Percentiles rank a stretch among this genome's conserved stretches.
phyloP scores from a whole-genome alignment of 2,329 filamentous ascomycete genomes.

The Ophiostoma ips region DNA sequence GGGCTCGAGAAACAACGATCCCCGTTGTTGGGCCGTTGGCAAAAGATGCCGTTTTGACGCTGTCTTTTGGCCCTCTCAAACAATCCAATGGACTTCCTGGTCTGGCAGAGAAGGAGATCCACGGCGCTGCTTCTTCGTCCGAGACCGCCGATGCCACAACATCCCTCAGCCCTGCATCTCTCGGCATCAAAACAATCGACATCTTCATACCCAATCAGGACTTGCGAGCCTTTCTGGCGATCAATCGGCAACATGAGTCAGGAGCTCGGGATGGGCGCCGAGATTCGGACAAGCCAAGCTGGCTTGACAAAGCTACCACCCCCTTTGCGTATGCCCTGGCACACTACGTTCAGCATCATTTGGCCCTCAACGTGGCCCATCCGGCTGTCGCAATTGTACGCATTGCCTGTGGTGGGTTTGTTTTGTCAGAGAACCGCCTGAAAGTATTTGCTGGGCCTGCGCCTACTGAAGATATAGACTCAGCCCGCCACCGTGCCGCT shows the following conservation, averaged over 20 bases:
- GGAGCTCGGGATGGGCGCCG: no score
- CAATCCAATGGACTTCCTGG: neutral
- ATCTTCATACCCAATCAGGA: constrained; percentile 37
- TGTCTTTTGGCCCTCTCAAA: constrained; percentile 29
- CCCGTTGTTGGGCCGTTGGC: constrained; percentile 20
- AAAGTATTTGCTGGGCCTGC: constrained; percentile 27
- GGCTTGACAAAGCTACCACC: neutral
- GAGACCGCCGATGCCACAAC: neutral
- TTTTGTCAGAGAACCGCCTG: constrained; percentile 36
- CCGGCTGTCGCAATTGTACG: constrained; percentile 38
- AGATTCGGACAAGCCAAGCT: neutral
- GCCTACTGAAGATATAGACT: neutral
- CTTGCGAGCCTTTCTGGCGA: constrained; percentile 30
- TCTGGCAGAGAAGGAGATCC: neutral
- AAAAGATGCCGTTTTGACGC: constrained; percentile 35
- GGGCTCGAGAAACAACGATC: constrained; percentile 29
- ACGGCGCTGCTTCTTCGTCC: neutral
- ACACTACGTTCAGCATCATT: constrained; percentile 35
- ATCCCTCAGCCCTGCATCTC: neutral
- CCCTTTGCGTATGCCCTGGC: constrained; percentile 39
- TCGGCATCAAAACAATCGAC: constrained; percentile 33
- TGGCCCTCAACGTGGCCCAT: constrained; percentile 41
- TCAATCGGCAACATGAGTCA: constrained; percentile 20
- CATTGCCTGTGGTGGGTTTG: constrained; percentile 42
- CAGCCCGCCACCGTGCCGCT: neutral